Base-by-base conservation (phyloP, 345 rosid genomes). In the Syzygium aromaticum region DNA sequence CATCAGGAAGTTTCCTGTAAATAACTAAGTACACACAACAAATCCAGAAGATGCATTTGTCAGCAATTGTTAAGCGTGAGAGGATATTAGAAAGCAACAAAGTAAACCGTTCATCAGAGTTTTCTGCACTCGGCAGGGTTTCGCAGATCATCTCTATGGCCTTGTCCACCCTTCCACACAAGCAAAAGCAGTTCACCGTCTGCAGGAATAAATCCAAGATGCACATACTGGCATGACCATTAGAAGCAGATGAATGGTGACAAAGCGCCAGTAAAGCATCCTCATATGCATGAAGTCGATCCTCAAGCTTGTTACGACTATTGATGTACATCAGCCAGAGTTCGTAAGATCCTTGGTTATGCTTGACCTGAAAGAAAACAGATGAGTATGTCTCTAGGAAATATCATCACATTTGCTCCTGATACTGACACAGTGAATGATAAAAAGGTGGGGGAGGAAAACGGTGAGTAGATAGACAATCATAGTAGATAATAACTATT, bases 1-100 rank as follows among this genome's bases (percentile, higher is more conserved):
- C 91, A 86, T 91, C 96, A 61, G 99, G 99, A 82, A 98, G 94
- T 90, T 95, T 98, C 98, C 97, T 96, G 99, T 98, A 96, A 93
- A 96, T 87, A 93, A 93, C 95, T 90, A 98, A 94, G 97, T 98
- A 98, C 91, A 95, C 93, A 95, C 99, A 98, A 95, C 95, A 96
- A 94, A 98, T 91, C 99, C 99, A 98, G 94, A 98, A 95, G 90
- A 96, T 93, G 95, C 94, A 95, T 94, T 93, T 95, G 92, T 96
- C 99, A 95, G 98, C 92, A 93, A 92, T 89, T 88, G 94, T 94
- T 92, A 98, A 93, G 95, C 95, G 95, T 86, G 92, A 89, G 94
- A 95, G 92, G 90, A 95, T 96, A 94, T 93, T 93, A 93, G 94
- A 91, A 91, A 97, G 91, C 93, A 93, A 92, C 90, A 87, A 85